These are phyloP conservation scores for Heterobasidion parviporum DNA, from an alignment of 1,284 basidiomycete species.

Conservation along the genomic window DNA sequence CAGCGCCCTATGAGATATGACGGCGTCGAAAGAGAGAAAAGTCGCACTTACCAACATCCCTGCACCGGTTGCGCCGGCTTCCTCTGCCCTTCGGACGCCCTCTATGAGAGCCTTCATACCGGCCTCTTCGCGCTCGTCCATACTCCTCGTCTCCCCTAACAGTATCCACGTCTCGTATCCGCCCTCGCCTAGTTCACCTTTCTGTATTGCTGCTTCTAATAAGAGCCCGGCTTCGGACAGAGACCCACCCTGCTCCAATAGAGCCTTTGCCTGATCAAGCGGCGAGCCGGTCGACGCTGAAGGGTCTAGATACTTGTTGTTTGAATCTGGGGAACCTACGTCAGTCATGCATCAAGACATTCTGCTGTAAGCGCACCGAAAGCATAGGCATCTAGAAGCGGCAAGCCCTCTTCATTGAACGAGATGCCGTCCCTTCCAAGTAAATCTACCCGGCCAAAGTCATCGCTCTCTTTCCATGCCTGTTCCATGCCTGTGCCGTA, in stretches of 20 bases:
- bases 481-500: constrained; percentile 53
- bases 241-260: constrained; percentile 75
- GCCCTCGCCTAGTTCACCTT: constrained; percentile 67
- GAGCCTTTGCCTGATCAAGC: constrained; percentile 61
- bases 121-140: constrained; percentile 88
- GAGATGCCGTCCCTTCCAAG: constrained; percentile 26
- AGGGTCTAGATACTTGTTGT: constrained; percentile 65
- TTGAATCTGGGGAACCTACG: constrained; percentile 30
- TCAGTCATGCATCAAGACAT: background rate
- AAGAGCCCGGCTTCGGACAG: constrained; percentile 79
- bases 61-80: constrained; percentile 55
- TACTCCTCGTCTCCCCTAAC: constrained; percentile 88
- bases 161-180: constrained; percentile 92
- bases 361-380: constrained; percentile 50
- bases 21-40: constrained; percentile 1
- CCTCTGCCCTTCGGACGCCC: constrained; percentile 58
- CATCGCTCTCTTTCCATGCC: constrained; percentile 47
- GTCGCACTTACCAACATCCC: constrained; percentile 70
- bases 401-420: constrained; percentile 69
- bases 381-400: constrained; percentile 57
- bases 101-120: constrained; percentile 70
- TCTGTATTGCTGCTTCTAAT: constrained; percentile 83
- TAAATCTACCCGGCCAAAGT: constrained; percentile 25
- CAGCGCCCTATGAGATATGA: background rate
- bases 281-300: constrained; percentile 44